phyloP scores from a whole-genome alignment of 2,329 filamentous ascomycete genomes.

The Purpureocillium lavendulum region DNA sequence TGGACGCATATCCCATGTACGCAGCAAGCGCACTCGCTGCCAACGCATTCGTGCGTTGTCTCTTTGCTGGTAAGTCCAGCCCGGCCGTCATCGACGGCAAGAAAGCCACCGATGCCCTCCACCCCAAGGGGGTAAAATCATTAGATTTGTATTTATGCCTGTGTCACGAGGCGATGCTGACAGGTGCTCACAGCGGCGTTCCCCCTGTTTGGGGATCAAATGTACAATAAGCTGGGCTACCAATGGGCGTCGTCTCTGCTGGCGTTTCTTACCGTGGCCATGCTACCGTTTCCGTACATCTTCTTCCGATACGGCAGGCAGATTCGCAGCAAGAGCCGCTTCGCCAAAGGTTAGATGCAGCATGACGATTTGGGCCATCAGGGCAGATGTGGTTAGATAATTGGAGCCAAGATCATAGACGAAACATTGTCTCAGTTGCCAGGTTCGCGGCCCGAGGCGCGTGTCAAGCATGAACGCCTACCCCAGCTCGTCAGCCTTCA shows the following conservation, averaged over 20 bases:
- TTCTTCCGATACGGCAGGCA: constrained; percentile 54
- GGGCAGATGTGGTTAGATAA: neutral
- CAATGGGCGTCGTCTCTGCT: constrained; percentile 60
- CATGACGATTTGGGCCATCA: no score
- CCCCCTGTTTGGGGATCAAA: constrained; percentile 64
- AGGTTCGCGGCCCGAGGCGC: neutral
- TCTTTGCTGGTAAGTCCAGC: constrained; percentile 51
- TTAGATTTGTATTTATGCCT: no score
- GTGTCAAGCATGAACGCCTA: no score
- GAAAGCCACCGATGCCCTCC: no score
- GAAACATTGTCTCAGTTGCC: neutral
- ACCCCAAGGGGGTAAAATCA: no score
- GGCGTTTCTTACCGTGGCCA: constrained; percentile 51
- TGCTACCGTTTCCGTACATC: constrained; percentile 57
- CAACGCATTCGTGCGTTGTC: constrained; percentile 70
- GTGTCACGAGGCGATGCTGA: no score
- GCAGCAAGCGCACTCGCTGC: constrained; percentile 74
- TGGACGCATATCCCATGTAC: constrained; percentile 69
- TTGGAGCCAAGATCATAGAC: neutral
- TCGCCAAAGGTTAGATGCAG: constrained; percentile 27
- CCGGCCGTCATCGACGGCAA: no score
- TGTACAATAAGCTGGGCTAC: constrained; percentile 63
- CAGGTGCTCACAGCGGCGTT: constrained; percentile 49
- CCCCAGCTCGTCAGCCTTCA: no score
- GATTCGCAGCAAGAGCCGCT: constrained; percentile 46